Evolutionary conservation across 768 basidiomycete genomes (phyloP).

Genomic region (Auriscalpium orientale): DNA sequence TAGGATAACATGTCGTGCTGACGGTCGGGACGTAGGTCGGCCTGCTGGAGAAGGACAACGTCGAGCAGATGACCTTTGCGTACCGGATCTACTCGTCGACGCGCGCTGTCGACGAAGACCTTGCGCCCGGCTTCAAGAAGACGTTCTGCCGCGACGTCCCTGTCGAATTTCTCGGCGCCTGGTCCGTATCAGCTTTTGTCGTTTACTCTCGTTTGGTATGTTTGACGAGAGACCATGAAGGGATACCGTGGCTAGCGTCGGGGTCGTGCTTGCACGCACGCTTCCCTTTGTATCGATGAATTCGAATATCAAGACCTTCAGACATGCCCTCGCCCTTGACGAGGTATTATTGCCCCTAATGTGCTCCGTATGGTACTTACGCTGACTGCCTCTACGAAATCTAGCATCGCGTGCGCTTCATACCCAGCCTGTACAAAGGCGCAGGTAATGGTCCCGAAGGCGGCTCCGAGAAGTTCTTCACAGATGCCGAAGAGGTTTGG

Average conservation of each 20-base stretch:
- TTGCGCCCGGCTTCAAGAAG: constrained; percentile 63
- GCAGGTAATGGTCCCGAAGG: constrained; percentile 13
- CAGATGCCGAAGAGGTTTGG: constrained; percentile 13
- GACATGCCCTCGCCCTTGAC: constrained; percentile 73
- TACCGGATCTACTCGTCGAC: constrained; percentile 61
- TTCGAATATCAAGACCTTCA: constrained; percentile 56
- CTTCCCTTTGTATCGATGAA: constrained; percentile 69
- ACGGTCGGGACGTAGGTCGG: constrained; percentile 43
- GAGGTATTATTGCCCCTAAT: constrained; percentile 39
- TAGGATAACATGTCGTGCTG: neutral
- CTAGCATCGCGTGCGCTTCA: constrained; percentile 60
- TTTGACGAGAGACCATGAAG: constrained; percentile 21
- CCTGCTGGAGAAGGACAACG: constrained; percentile 58
- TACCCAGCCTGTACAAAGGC: constrained; percentile 55
- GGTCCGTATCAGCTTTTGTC: constrained; percentile 33
- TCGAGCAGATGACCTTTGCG: constrained; percentile 65
- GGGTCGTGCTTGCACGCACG: constrained; percentile 46
- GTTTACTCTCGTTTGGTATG: neutral
- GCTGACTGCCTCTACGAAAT: neutral
- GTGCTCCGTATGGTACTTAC: too few relatives aligned
- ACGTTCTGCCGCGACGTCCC: constrained; percentile 59
- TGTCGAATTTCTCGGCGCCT: constrained; percentile 80
- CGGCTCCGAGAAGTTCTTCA: neutral
- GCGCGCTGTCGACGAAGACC: constrained; percentile 33
- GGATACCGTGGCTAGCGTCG: constrained; percentile 80